A percentile compares a stretch with the other conserved stretches of the same genome.
Evolutionary conservation across 139 green algal species (phyloP).

Genomic region (Chlorella sp.): DNA sequence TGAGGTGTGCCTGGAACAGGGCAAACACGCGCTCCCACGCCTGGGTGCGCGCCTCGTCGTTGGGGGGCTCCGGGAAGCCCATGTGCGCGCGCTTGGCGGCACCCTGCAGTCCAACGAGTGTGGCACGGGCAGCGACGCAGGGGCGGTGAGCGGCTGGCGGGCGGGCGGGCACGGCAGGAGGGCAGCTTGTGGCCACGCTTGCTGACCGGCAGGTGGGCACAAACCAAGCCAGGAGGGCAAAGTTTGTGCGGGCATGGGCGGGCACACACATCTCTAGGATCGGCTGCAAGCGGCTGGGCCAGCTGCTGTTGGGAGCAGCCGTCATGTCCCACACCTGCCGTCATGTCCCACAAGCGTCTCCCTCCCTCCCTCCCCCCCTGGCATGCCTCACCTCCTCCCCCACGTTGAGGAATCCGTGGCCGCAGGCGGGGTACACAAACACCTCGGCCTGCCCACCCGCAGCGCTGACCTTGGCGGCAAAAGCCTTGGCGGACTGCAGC

Average conservation of each 20-base stretch:
- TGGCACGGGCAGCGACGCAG: not conserved
- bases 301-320: not conserved
- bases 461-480: constrained; percentile 57
- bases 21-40: constrained; percentile 37
- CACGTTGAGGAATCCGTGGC: constrained; percentile 69
- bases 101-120: not conserved
- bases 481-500: constrained; percentile 37
- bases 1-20: constrained; percentile 41
- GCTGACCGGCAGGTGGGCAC: not conserved
- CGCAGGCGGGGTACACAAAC: constrained; percentile 58
- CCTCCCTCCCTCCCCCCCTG: not conserved
- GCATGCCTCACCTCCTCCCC: not conserved
- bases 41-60: constrained; percentile 2
- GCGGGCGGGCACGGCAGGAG: not conserved
- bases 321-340: not conserved
- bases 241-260: too few relatives aligned
- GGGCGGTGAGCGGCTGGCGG: not conserved
- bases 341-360: not conserved
- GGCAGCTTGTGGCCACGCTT: not conserved
- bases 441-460: constrained; percentile 56
- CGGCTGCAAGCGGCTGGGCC: too few relatives aligned
- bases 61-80: constrained; percentile 46
- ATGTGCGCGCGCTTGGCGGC: constrained; percentile 39
- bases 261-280: not conserved
- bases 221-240: too few relatives aligned